Evolutionary conservation across 2,329 filamentous ascomycete species (phyloP).

Genomic region (Diaporthe capsici): DNA sequence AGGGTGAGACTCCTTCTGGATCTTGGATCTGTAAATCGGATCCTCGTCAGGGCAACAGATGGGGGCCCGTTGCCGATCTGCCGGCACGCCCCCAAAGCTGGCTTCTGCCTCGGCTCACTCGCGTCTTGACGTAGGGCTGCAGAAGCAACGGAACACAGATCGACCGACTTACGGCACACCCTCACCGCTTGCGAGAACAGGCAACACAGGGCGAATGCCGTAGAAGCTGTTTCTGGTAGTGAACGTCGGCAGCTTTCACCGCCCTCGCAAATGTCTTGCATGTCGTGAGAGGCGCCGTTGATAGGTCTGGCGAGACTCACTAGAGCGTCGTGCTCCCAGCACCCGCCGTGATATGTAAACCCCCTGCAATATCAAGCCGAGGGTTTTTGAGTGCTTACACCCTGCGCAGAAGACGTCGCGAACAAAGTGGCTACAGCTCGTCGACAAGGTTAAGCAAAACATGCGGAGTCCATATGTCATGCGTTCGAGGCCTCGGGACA

Average conservation of each 20-base stretch:
- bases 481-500: not conserved
- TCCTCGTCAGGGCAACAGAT: slow-evolving; percentile 21
- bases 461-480: not conserved
- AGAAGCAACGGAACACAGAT: slow-evolving; percentile 25
- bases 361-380: slow-evolving; percentile 23
- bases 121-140: slow-evolving; percentile 31
- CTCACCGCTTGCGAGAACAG: slow-evolving; percentile 9
- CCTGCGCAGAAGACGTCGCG: not conserved
- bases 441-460: not conserved
- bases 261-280: slow-evolving; percentile 11
- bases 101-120: slow-evolving; percentile 20
- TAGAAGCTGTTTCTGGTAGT: not conserved
- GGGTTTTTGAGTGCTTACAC: slow-evolving; percentile 26
- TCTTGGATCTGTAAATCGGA: slow-evolving; percentile 16
- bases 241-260: slow-evolving; percentile 19
- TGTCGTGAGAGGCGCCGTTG: slow-evolving; percentile 10
- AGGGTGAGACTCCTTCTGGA: slow-evolving; percentile 3
- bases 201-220: slow-evolving; percentile 3
- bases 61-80: slow-evolving; percentile 16
- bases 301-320: slow-evolving; percentile 24
- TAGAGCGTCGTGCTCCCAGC: slow-evolving; percentile 13
- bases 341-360: not conserved
- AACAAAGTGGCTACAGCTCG: not conserved
- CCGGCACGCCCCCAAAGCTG: slow-evolving; percentile 7
- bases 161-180: slow-evolving; percentile 16